Base-by-base conservation (phyloP, 345 rosid species). In the Eucalyptus polyanthemos region DNA sequence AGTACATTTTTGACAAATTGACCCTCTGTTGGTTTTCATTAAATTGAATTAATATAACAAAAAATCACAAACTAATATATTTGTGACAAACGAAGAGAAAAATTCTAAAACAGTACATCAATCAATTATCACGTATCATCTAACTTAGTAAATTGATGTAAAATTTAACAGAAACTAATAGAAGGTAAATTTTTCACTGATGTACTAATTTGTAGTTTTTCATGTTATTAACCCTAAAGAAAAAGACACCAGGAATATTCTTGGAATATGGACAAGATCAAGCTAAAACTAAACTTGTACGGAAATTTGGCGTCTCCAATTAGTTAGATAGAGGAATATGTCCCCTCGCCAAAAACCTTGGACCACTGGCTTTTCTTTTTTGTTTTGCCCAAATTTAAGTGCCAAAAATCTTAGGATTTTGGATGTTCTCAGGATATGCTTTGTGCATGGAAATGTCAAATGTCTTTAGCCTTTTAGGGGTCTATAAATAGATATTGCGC, bases 71-170 rank as follows among this genome's bases (percentile, higher is more conserved):
- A 56, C 0, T 56, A 21, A 56, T 56, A 24, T 3, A 56, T 56
- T 0, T 56, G 0, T 24, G 6, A 24, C 13, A 56, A 56, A 24
- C 0, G 1, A 56, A 56, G 3, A 56, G 29, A 24, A 56, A 56
- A 56, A 22, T 22, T 22, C 3, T 24, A 56, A 56, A 24, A 3
- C 0, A 0, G 0, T 9, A 56, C 0, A 24, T 10, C 29, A 4
- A 1, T 9, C 3, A 24, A 56, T 24, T 56, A 24, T 56, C 29
- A 24, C 0, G 0, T 9, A 0, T 56, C 11, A 56, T 56, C 13
- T 24, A 56, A 53, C 25, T 53, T 0, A 21, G 25, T 21, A 53
- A 53, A 53, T 53, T 53, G 1, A 56, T 56, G 12, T 56, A 56
- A 56, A 56, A 56, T 56, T 56, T 56, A 56, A 24, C 0, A 0